Conservation (phyloP, 2,329 filamentous ascomycete species). For the Scedosporium aurantiacum region DNA sequence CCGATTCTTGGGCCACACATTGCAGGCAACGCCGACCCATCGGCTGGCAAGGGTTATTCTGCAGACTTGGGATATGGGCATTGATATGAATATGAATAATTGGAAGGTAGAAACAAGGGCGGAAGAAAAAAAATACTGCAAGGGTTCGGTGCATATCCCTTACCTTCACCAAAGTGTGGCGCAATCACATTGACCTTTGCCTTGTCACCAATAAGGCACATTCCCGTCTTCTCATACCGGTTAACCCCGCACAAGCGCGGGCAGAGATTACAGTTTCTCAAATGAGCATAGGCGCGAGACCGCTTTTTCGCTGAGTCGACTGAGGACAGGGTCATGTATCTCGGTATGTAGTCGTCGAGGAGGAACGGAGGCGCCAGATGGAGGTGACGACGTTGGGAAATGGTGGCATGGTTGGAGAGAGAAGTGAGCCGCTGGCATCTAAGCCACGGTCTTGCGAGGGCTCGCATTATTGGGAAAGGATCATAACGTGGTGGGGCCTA, state of each 20-base stretch:
- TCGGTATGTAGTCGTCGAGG: conserved; percentile 62
- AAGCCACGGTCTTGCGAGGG: not conserved
- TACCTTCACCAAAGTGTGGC: conserved; percentile 71
- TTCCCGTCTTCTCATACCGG: conserved; percentile 66
- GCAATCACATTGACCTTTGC: conserved; percentile 77
- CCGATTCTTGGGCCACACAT: not conserved
- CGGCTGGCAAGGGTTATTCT: no score
- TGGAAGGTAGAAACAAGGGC: no score
- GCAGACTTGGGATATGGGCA: no score
- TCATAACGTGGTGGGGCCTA: not conserved
- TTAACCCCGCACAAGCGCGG: conserved; percentile 69
- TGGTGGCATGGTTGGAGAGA: not conserved
- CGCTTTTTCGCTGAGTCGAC: conserved; percentile 63
- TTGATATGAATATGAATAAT: no score
- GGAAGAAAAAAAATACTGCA: not conserved
- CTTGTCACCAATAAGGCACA: conserved; percentile 65
- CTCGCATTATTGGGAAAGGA: not conserved
- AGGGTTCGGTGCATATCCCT: conserved; percentile 13
- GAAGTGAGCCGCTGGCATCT: not conserved
- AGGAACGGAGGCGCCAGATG: conserved; percentile 56
- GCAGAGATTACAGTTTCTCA: conserved; percentile 72
- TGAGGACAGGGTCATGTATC: conserved; percentile 58
- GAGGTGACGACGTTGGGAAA: conserved; percentile 16
- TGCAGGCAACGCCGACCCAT: no score
- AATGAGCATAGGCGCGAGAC: conserved; percentile 60